Percentiles rank a stretch among this genome's conserved stretches.
phyloP scores from a whole-genome alignment of 2,329 filamentous ascomycete genomes.

The Nemania sp. region DNA sequence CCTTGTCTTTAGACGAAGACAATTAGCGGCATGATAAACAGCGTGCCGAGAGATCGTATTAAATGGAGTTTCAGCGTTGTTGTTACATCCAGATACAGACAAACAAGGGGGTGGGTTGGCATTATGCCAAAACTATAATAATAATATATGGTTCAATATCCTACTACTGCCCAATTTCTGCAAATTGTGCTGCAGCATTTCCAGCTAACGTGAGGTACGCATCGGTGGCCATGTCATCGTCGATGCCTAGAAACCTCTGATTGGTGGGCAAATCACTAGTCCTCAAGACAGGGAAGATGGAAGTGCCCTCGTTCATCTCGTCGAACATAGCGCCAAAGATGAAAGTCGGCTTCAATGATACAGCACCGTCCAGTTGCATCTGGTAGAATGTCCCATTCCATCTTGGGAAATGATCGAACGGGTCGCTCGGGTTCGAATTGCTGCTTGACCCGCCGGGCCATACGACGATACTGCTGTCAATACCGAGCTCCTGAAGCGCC shows the following conservation, averaged over 20 bases:
- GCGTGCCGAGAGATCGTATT: neutral
- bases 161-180: conserved; percentile 33
- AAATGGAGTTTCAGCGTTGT: neutral
- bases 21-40: conserved; percentile 1
- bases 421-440: conserved; percentile 36
- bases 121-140: neutral
- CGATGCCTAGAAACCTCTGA: conserved; percentile 44
- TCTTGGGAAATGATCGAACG: conserved; percentile 44
- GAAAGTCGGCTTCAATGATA: conserved; percentile 44
- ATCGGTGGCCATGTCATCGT: conserved; percentile 44
- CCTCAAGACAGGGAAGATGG: conserved; percentile 43
- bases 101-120: neutral
- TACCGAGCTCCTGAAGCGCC: conserved; percentile 41
- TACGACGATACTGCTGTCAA: conserved; percentile 46
- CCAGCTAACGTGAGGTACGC: conserved; percentile 43
- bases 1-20: neutral
- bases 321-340: conserved; percentile 49
- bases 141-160: neutral
- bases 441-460: conserved; percentile 47
- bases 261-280: conserved; percentile 44
- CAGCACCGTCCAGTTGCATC: conserved; percentile 45
- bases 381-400: conserved; percentile 47
- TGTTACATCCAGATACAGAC: neutral
- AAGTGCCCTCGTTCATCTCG: conserved; percentile 46
- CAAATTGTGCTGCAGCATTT: conserved; percentile 35